Evolutionary conservation across 257 asterid genomes (phyloP), one percentile per base, ranked within the genome.

Genomic region (Phtheirospermum japonicum): DNA sequence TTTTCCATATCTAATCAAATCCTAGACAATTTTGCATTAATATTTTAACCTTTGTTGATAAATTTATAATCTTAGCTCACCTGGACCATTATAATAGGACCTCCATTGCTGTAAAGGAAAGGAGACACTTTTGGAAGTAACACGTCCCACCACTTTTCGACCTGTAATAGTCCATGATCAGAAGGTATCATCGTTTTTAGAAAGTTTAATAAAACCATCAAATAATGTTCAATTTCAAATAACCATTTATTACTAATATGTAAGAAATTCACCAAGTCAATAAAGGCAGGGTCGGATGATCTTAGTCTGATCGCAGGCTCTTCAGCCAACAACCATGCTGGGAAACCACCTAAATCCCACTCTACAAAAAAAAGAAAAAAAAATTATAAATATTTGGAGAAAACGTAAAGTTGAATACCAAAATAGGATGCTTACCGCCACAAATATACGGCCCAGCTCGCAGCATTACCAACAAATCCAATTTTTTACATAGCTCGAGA

Each of bases 331-430:
- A 92, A 63, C 99, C 99, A 92, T 68, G 96, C 85, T 52, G 99
- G 99, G 71, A 92, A 81, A 66, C 99, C 99, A 51, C 99, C 99
- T 33, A 92, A 85, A 77, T 92, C 99, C 99, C 99, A 92, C 78
- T 92, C 99, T 92, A 89, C 74, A 71, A 52, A 9, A 12, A 39
- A 39, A 9, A 11, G 4, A 11, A 11, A 39, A n/a, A n/a, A n/a
- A n/a, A n/a, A n/a, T n/a, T n/a, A n/a, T n/a, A n/a, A n/a, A n/a
- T 39, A 14, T 0, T 39, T 39, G 2, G 46, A 39, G 46, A 39
- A n/a, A n/a, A 13, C 18, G 66, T 51, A 65, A 34, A 57, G 63
- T 48, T 30, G 20, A 39, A 4, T 51, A 14, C 33, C 37, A 66
- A 40, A 45, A 53, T 10, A 34, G 45, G 18, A 13, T 55, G 63